Evolutionary conservation across 306 rosid genomes (phyloP).

Genomic region (Heteromeles arbutifolia): DNA sequence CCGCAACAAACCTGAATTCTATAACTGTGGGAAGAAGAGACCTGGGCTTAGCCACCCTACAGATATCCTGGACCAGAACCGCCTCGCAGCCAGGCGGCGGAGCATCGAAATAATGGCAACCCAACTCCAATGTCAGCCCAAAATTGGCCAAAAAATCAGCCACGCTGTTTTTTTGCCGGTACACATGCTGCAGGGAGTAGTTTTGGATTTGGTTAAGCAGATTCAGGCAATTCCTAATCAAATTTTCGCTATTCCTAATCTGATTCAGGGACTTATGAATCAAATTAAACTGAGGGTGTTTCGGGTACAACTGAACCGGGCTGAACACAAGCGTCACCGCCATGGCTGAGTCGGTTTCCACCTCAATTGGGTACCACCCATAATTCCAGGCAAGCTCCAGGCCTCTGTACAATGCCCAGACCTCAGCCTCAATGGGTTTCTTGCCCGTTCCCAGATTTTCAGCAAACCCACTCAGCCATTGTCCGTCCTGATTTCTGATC

Average conservation of each 20-base stretch:
- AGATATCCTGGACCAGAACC: neutral
- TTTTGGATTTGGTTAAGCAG: neutral
- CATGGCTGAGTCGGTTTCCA: neutral
- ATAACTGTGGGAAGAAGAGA: neutral
- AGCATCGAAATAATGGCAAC: neutral
- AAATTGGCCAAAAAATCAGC: constrained; percentile 8
- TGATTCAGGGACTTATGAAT: neutral
- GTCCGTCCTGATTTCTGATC: neutral
- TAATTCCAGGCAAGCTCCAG: constrained; percentile 1
- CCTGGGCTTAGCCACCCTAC: neutral
- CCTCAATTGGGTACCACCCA: neutral
- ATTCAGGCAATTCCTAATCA: neutral
- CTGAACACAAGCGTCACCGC: neutral
- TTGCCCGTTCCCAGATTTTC: neutral
- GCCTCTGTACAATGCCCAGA: neutral
- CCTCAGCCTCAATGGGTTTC: constrained; percentile 1
- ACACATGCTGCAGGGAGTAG: neutral
- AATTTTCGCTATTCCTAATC: neutral
- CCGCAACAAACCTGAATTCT: neutral
- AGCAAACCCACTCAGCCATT: constrained; percentile 1
- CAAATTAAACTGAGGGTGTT: neutral
- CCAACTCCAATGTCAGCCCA: neutral
- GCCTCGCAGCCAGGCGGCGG: neutral
- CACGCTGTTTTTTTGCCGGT: neutral
- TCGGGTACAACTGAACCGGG: neutral